A percentile compares a stretch with the other conserved stretches of the same genome.
Conservation (phyloP, 352 stramenopile genomes). For the Elongisporangium undulatum region DNA sequence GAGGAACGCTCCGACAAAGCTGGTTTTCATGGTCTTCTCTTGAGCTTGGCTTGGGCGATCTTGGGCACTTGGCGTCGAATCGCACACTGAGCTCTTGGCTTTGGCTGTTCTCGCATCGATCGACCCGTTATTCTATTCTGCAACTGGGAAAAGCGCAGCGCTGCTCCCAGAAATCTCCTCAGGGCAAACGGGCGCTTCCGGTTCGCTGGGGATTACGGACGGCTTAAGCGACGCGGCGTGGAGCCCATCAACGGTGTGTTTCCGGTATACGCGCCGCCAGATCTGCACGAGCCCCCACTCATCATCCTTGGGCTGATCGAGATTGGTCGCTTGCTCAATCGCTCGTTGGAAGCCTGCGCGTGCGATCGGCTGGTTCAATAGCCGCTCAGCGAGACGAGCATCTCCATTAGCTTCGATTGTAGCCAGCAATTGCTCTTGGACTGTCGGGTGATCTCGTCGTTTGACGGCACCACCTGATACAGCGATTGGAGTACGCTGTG, state of each 20-base stretch:
- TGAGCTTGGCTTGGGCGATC: not conserved
- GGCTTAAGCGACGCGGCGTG: constrained; percentile 2
- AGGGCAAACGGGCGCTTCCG: not conserved
- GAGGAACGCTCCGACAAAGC: not conserved
- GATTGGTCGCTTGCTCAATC: constrained; percentile 35
- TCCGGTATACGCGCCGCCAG: constrained; percentile 55
- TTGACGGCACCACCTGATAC: not conserved
- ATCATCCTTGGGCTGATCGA: constrained; percentile 21
- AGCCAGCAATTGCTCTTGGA: constrained; percentile 34
- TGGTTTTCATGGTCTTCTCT: not conserved
- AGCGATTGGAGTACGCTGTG: constrained; percentile 8
- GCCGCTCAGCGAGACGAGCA: constrained; percentile 22
- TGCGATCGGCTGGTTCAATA: constrained; percentile 25
- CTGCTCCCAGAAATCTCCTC: not conserved
- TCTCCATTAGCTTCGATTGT: constrained; percentile 54
- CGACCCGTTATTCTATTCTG: not conserved
- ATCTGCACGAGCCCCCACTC: constrained; percentile 48
- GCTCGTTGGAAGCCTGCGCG: constrained; percentile 30
- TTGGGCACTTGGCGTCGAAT: not conserved
- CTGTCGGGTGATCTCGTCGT: not conserved
- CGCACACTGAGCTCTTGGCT: not conserved
- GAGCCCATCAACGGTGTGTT: constrained; percentile 32
- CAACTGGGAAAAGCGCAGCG: not conserved
- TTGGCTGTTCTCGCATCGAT: not conserved
- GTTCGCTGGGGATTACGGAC: not conserved